A percentile compares a stretch with the other conserved stretches of the same genome.
Conservation (phyloP, 2,329 filamentous ascomycete genomes). For the Neofusicoccum laricinum region DNA sequence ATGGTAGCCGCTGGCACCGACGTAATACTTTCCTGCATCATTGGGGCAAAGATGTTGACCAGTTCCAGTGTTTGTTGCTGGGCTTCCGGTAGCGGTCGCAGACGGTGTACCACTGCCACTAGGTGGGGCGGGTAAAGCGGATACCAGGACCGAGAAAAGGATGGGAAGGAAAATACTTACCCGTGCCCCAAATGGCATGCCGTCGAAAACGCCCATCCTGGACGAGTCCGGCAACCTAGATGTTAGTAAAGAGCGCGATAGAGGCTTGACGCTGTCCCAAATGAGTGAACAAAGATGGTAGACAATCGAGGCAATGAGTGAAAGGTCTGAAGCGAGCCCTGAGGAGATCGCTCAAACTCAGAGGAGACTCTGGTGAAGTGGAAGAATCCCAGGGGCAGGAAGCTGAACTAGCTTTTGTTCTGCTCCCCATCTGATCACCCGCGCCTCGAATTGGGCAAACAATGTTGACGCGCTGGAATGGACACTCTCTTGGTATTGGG, state of each 20-base stretch:
- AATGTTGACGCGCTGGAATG: slow-evolving; percentile 17
- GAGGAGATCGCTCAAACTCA: background rate
- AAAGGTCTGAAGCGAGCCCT: background rate
- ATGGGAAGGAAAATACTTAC: background rate
- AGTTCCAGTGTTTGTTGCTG: background rate
- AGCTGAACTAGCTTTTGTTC: background rate
- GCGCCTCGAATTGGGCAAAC: background rate
- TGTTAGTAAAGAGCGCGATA: background rate
- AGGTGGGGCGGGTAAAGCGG: background rate
- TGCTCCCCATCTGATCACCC: background rate
- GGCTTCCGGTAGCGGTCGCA: background rate
- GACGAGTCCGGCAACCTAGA: background rate
- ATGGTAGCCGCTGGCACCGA: background rate
- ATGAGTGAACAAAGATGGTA: background rate
- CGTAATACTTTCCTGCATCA: background rate
- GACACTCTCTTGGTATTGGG: background rate
- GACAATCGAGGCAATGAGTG: background rate
- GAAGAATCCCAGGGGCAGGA: background rate
- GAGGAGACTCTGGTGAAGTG: background rate
- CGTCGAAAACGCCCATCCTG: background rate
- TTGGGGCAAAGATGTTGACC: background rate
- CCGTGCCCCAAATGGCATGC: background rate
- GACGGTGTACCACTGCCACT: background rate
- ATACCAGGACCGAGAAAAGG: background rate
- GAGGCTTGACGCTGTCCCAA: background rate